These are phyloP conservation scores for Pseudonectria buxi DNA, from an alignment of 2,329 filamentous ascomycete species.

Conservation along the genomic window DNA sequence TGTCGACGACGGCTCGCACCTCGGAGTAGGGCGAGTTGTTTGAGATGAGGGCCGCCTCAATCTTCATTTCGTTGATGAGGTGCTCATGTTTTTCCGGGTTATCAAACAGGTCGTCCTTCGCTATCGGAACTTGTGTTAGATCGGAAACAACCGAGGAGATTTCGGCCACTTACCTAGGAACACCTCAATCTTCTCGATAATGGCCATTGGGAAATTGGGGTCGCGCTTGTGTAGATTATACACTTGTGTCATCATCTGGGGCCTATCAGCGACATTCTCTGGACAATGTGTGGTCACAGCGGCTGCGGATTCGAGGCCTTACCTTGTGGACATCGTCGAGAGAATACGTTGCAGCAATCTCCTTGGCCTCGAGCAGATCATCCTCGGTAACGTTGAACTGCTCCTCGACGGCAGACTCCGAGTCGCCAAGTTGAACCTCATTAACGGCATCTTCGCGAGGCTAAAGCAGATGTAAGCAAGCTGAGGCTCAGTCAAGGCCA, in stretches of 20 bases:
- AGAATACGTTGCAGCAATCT: slow-evolving; percentile 27
- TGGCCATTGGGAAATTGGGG: slow-evolving; percentile 31
- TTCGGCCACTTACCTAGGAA: slow-evolving; percentile 25
- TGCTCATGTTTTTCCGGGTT: slow-evolving; percentile 32
- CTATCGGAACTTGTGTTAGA: slow-evolving; percentile 8
- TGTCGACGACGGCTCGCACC: slow-evolving; percentile 47
- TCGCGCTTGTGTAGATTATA: slow-evolving; percentile 29
- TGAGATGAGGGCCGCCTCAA: slow-evolving; percentile 44
- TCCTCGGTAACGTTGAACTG: slow-evolving; percentile 34
- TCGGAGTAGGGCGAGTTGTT: slow-evolving; percentile 51
- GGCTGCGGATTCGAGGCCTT: slow-evolving; percentile 1
- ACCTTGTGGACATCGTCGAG: slow-evolving; percentile 28
- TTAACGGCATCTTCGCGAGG: too few relatives aligned
- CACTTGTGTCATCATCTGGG: slow-evolving; percentile 29
- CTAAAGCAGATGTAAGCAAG: too few relatives aligned
- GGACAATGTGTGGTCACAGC: too few relatives aligned
- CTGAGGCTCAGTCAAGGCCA: too few relatives aligned
- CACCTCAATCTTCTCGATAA: slow-evolving; percentile 29
- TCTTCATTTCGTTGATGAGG: slow-evolving; percentile 44
- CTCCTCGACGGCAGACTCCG: slow-evolving; percentile 4
- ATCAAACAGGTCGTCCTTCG: slow-evolving; percentile 24
- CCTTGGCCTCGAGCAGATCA: slow-evolving; percentile 38
- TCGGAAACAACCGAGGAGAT: background rate
- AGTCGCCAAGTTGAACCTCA: background rate
- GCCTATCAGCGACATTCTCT: background rate